phyloP scores from a whole-genome alignment of 805 yeast species.

The Myxozyma kluyveri region DNA sequence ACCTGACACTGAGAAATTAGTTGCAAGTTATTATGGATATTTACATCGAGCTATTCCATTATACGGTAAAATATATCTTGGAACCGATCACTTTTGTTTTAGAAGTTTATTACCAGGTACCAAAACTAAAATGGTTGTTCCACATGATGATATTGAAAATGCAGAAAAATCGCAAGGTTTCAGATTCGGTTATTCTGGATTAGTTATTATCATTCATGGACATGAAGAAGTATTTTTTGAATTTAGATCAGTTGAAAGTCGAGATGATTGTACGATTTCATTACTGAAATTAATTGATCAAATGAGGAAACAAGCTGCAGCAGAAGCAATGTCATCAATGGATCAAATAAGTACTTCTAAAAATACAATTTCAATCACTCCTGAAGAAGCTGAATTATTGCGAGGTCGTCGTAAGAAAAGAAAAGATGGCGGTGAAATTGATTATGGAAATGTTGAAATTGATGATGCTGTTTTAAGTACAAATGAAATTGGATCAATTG shows the following conservation, averaged over 20 bases:
- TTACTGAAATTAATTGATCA: constrained; percentile 51
- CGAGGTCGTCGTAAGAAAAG: neutral
- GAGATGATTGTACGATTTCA: constrained; percentile 68
- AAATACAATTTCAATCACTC: neutral
- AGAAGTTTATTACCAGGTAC: constrained; percentile 76
- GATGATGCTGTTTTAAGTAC: too few species aligned
- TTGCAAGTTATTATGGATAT: constrained; percentile 70
- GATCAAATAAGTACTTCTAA: neutral
- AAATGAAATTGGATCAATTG: too few species aligned
- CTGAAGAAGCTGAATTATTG: constrained; percentile 7
- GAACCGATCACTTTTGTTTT: constrained; percentile 69
- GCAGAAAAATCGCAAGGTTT: constrained; percentile 67
- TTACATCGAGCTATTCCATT: constrained; percentile 69
- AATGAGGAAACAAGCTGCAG: neutral
- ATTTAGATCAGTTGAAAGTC: constrained; percentile 57
- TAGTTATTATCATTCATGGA: constrained; percentile 67
- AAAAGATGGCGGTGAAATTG: neutral
- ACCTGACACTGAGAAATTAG: constrained; percentile 48
- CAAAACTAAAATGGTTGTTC: constrained; percentile 77
- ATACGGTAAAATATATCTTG: constrained; percentile 79
- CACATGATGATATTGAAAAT: constrained; percentile 67
- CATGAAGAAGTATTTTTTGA: constrained; percentile 76
- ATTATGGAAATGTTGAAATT: neutral
- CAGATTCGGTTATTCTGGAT: constrained; percentile 64
- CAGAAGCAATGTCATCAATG: neutral